Conservation (phyloP, 179 eudicot species). For the Vitellaria paradoxa region DNA sequence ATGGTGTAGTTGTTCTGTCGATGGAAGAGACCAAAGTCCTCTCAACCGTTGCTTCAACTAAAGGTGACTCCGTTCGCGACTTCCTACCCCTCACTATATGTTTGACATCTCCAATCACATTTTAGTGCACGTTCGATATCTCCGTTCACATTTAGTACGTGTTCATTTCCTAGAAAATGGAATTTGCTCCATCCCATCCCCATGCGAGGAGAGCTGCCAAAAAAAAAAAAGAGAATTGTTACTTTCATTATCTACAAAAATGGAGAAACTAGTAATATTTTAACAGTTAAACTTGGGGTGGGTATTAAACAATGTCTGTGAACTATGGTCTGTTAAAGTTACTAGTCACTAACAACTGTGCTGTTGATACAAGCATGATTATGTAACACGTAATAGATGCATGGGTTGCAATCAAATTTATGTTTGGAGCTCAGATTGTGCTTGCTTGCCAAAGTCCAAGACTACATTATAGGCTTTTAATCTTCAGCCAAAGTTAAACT, state of each 20-base stretch:
- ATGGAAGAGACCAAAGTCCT: constrained; percentile 83
- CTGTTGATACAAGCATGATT: neutral
- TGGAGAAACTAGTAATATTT: too few relatives aligned
- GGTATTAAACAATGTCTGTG: neutral
- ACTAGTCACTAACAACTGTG: neutral
- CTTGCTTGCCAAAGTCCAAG: neutral
- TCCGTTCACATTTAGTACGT: too few relatives aligned
- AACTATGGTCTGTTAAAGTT: neutral
- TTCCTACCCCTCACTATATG: constrained; percentile 88
- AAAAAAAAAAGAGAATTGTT: too few relatives aligned
- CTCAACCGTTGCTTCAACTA: constrained; percentile 71
- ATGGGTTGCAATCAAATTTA: neutral
- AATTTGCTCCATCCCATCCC: too few relatives aligned
- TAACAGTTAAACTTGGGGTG: neutral
- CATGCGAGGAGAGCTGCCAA: too few relatives aligned
- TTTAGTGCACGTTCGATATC: too few relatives aligned
- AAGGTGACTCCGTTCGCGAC: constrained; percentile 55
- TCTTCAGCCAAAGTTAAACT: neutral
- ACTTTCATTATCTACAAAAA: too few relatives aligned
- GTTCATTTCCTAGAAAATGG: too few relatives aligned
- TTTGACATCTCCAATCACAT: too few relatives aligned
- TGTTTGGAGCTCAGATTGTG: neutral
- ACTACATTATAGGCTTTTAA: neutral
- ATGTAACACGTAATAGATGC: neutral
- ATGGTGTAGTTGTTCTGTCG: constrained; percentile 68